Evolutionary conservation across 1,284 basidiomycete species (phyloP).

Genomic region (Malassezia dermatis): DNA sequence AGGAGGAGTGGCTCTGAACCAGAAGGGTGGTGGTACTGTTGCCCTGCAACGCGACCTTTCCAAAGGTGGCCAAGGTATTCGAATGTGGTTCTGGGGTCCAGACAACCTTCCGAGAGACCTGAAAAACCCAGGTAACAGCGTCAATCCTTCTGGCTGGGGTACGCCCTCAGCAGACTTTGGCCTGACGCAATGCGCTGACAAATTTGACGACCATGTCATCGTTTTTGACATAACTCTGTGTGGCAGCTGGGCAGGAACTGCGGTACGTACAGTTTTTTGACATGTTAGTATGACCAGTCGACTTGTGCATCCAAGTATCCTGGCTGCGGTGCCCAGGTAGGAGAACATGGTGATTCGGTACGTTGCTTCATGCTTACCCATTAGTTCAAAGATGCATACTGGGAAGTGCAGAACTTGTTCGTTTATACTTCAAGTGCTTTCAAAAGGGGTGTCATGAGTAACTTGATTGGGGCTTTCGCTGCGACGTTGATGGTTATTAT

Average conservation of each 20-base stretch:
- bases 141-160: constrained; percentile 32
- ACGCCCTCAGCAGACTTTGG: constrained; percentile 31
- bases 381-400: constrained; percentile 32
- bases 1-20: constrained; percentile 34
- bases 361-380: background rate
- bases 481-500: background rate
- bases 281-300: constrained; percentile 17
- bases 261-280: background rate
- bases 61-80: constrained; percentile 33
- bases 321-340: constrained; percentile 31
- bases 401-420: constrained; percentile 29
- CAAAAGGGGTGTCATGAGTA: background rate
- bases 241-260: constrained; percentile 34
- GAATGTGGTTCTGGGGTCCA: constrained; percentile 40
- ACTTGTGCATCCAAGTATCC: constrained; percentile 26
- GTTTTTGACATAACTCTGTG: constrained; percentile 42
- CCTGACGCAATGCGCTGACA: constrained; percentile 27
- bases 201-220: constrained; percentile 35
- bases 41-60: constrained; percentile 43
- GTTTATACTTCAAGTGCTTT: constrained; percentile 20
- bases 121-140: constrained; percentile 14
- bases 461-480: background rate
- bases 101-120: constrained; percentile 27
- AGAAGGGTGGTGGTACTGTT: constrained; percentile 32
- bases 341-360: constrained; percentile 21